Conservation (phyloP, 2,329 filamentous ascomycete genomes). For the Pseudogymnoascus sp. region DNA sequence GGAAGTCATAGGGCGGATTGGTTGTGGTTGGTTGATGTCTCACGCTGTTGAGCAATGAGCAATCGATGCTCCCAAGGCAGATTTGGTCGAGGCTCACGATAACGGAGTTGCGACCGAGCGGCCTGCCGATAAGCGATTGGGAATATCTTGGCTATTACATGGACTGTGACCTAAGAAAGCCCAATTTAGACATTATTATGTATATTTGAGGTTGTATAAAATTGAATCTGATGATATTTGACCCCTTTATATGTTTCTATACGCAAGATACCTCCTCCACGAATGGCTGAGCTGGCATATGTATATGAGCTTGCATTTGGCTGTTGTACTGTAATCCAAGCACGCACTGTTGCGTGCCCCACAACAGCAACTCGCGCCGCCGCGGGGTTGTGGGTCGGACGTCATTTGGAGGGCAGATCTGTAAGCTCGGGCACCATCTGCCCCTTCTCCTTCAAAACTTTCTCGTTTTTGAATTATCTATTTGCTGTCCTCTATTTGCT, state of each 20-base stretch:
- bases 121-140: slow-evolving; percentile 8
- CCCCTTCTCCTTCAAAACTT: not conserved
- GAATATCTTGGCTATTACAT: not conserved
- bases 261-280: not conserved
- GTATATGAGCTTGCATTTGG: not conserved
- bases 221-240: not conserved
- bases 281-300: not conserved
- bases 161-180: not conserved
- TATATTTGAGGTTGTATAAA: not conserved
- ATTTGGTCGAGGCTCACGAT: slow-evolving; percentile 9
- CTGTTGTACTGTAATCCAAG: not conserved
- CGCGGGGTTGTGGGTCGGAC: slow-evolving; percentile 6
- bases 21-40: slow-evolving; percentile 8
- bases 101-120: not conserved
- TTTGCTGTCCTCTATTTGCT: not conserved
- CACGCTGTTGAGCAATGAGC: slow-evolving; percentile 1
- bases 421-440: not conserved
- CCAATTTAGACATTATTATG: not conserved
- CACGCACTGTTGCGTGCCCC: slow-evolving; percentile 1
- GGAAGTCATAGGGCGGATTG: slow-evolving; percentile 4
- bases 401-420: slow-evolving; percentile 5
- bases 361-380: not conserved
- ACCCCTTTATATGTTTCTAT: not conserved
- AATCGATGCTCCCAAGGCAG: not conserved
- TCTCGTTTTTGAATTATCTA: slow-evolving; percentile 12